Conservation (phyloP, 257 asterid genomes). For the Penstemon davidsonii region DNA sequence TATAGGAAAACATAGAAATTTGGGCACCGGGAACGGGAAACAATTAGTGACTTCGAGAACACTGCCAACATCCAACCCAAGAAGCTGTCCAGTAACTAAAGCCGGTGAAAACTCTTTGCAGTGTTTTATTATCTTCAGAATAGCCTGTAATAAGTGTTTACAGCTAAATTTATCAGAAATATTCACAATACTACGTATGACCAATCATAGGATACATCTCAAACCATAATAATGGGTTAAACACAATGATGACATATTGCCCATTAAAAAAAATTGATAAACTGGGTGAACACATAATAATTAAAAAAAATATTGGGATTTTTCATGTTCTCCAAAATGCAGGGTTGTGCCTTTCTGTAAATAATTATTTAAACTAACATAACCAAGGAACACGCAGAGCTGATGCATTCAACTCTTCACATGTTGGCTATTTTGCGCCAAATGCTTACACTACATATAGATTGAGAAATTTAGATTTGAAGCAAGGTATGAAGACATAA, state of each 20-base stretch:
- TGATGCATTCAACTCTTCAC: too few relatives aligned
- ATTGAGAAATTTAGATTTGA: too few relatives aligned
- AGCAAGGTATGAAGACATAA: too few relatives aligned
- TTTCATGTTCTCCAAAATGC: too few relatives aligned
- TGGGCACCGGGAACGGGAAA: constrained; percentile 91
- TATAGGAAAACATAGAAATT: constrained; percentile 5
- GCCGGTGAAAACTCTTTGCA: constrained; percentile 97
- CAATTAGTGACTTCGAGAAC: constrained; percentile 96
- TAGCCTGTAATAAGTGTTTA: constrained; percentile 50
- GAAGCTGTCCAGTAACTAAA: constrained; percentile 91
- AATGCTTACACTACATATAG: too few relatives aligned
- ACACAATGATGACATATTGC: background rate
- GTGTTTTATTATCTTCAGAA: constrained; percentile 90
- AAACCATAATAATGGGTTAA: background rate
- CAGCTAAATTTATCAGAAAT: background rate
- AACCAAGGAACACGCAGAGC: background rate
- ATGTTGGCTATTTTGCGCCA: too few relatives aligned
- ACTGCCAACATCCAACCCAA: constrained; percentile 97
- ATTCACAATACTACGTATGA: background rate
- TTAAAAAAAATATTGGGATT: too few relatives aligned
- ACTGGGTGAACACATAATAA: too few relatives aligned
- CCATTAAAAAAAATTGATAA: background rate
- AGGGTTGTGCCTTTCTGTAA: too few relatives aligned
- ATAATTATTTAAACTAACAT: background rate
- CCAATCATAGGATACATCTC: background rate